Evolutionary conservation across 192 early-diverging fungal genomes (phyloP), one percentile per base, ranked within the genome.

Genomic region (Linnemannia elongata): DNA sequence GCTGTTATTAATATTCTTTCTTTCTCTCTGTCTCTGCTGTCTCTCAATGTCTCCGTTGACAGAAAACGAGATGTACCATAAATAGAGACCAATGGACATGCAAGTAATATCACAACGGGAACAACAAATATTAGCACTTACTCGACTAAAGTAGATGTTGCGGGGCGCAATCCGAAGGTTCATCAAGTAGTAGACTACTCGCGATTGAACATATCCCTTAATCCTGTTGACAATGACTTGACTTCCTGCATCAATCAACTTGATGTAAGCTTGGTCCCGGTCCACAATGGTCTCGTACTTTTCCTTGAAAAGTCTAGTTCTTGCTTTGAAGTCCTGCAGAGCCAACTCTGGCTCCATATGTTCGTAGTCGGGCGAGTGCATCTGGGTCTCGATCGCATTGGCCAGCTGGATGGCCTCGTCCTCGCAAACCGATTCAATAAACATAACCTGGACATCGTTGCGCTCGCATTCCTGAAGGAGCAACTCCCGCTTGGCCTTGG

Each of bases 101-200:
- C 41, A 74, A 47, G 72, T 9, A 47, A 76, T n/a, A 24, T 24
- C 57, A 76, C 33, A 35, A 63, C 33, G 72, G 13, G 15, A 39
- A 27, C 20, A 76, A 49, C 17, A 33, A 33, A 66, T 13, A 66
- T 66, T 27, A 4, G 27, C 60, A 88, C 90, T 79, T 74, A 92
- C 91, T 80, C 96, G 92, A 81, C 91, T 95, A 82, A 98, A 98
- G 89, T 97, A 97, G 72, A 99, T 97, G 83, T 93, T 96, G 69
- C 96, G 93, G 45, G 99, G 97, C 9, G 94, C 93, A 81, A 97
- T 98, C 88, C 99, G 97, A 55, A 99, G 92, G 88, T 99, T 99
- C 98, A 99, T 99, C 81, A 99, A 87, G 88, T 97, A 99, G 90
- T 99, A 99, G 17, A 99, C 97, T 74, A 99, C 96, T 33, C 98